Base-by-base conservation (phyloP, 148 eudicot species). In the Linanthus parryae region DNA sequence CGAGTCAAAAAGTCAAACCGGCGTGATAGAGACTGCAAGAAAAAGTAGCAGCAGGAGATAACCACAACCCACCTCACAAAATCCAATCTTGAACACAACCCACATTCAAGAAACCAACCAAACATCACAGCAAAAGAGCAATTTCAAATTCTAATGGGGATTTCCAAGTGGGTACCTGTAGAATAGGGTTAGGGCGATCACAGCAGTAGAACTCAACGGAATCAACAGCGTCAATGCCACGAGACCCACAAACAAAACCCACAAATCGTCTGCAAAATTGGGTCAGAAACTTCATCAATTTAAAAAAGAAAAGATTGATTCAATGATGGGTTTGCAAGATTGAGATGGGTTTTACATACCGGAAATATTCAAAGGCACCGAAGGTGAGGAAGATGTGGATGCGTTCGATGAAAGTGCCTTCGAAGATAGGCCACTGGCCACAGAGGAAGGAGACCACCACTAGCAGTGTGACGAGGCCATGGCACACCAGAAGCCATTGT, bases 371-470 rank as follows among this genome's bases (percentile, higher is more conserved):
- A 36, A 79, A 86, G 48, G 84, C 87, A 18, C 95, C 95, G 58
- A 81, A 79, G 18, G 89, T 79, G 69, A 91, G 69, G 70, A 91
- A 91, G 57, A 47, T 59, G 31, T 91, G 82, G 61, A 91, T 49
- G 29, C 77, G 73, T 64, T 81, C 75, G 47, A 91, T 59, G 56
- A 91, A 86, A 61, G 95, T 91, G 58, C 94, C 94, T 22, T 80
- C 64, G 21, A 91, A 91, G n/a, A 91, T 81, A 0, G 98, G 98
- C 98, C 95, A 91, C 24, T 84, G 88, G 4, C 98, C 98, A 59
- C 95, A 91, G 33, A 91, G 76, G 46, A 91, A 91, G 2, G 98
- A 83, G 3, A 82, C 63, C 17, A 86, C 62, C 4, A 91, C 89
- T 57, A 86, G n/a, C 14, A 79, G 48, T 11, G 35, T 49, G 4